These are phyloP conservation scores for Vitis amurensis DNA, from an alignment of 164 flowering plant genomes.

Conservation along the genomic window DNA sequence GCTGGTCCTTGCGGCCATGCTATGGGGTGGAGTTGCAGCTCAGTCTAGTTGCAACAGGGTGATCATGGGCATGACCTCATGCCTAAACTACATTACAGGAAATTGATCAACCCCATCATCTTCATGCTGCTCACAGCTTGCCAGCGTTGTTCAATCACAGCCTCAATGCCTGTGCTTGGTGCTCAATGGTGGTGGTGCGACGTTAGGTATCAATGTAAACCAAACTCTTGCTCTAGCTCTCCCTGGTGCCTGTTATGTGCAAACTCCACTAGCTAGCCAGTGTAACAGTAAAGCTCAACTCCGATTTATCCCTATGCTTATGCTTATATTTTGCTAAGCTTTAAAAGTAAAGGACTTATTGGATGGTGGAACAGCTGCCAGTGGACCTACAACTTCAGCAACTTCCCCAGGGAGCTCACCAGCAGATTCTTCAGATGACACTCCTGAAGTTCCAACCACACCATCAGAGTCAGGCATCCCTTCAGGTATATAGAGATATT, in stretches of 20 bases:
- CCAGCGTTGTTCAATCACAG: slow-evolving; percentile 30
- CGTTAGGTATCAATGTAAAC: slow-evolving; percentile 42
- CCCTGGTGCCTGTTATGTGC: slow-evolving; percentile 50
- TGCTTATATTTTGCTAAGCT: background rate
- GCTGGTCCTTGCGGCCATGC: slow-evolving; percentile 15
- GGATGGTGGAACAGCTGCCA: slow-evolving; percentile 12
- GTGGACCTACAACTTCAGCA: slow-evolving; percentile 9
- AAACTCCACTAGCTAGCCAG: slow-evolving; percentile 44
- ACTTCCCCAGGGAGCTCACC: no score
- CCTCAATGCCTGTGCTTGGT: slow-evolving; percentile 51
- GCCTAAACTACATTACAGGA: slow-evolving; percentile 48
- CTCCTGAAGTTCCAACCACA: slow-evolving; percentile 18
- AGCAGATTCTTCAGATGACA: background rate
- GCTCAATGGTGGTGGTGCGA: slow-evolving; percentile 27
- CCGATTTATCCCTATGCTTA: no score
- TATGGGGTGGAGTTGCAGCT: slow-evolving; percentile 16
- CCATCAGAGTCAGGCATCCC: slow-evolving; percentile 22
- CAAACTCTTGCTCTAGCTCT: slow-evolving; percentile 50
- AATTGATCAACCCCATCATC: slow-evolving; percentile 48
- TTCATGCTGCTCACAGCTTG: slow-evolving; percentile 49
- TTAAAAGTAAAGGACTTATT: no score
- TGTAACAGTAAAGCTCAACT: slow-evolving; percentile 31
- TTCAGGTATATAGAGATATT: slow-evolving; percentile 15
- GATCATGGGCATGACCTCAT: slow-evolving; percentile 36
- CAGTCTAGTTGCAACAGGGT: slow-evolving; percentile 34